Percentiles rank a stretch among this genome's conserved stretches.
These are phyloP conservation scores for Aspergillus bridgeri DNA, from an alignment of 495 filamentous ascomycete genomes.

Conservation along the genomic window DNA sequence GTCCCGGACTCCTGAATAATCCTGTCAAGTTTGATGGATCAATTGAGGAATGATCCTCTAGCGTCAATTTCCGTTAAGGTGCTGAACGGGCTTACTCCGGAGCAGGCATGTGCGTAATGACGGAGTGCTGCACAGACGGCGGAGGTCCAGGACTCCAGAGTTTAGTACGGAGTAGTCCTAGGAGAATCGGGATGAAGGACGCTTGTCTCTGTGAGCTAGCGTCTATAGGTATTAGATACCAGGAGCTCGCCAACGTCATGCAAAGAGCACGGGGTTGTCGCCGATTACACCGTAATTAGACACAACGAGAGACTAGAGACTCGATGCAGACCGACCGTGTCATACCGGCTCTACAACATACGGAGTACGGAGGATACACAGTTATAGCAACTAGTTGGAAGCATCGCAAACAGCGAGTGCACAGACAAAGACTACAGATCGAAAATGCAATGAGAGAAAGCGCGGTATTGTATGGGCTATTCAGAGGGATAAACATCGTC, in stretches of 20 bases:
- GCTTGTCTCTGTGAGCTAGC: neutral
- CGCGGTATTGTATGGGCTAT: too few relatives aligned
- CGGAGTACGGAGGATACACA: too few relatives aligned
- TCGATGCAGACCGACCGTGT: neutral
- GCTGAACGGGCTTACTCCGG: neutral
- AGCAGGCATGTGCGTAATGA: neutral
- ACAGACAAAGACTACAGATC: neutral
- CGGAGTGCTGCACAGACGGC: neutral
- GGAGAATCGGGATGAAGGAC: too few relatives aligned
- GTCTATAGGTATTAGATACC: neutral
- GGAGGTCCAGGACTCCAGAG: neutral
- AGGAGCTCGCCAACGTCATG: neutral
- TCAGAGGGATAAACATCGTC: too few relatives aligned
- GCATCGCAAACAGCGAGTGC: neutral
- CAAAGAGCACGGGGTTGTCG: neutral
- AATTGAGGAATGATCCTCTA: slow-evolving; percentile 10
- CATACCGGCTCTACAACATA: neutral
- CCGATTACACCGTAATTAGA: neutral
- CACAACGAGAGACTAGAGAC: too few relatives aligned
- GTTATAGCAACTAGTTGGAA: too few relatives aligned
- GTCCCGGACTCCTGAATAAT: slow-evolving; percentile 5
- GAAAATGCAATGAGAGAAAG: neutral
- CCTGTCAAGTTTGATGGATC: slow-evolving; percentile 14
- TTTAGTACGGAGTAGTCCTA: neutral
- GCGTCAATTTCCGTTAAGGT: neutral